These are phyloP conservation scores for Lactarius tabidus DNA, from an alignment of 768 basidiomycete genomes.

Conservation along the genomic window DNA sequence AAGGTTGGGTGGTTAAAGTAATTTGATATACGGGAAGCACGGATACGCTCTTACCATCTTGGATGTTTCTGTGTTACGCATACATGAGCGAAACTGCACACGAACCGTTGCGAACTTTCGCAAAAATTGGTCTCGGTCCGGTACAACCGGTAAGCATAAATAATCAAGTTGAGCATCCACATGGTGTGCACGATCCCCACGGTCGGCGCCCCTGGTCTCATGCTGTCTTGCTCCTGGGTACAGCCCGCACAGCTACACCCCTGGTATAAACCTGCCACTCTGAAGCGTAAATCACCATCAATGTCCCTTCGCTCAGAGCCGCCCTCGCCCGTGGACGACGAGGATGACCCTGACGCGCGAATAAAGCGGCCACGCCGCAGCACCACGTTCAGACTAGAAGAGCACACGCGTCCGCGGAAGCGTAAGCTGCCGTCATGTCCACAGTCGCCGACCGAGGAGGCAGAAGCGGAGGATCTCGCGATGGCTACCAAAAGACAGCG, in stretches of 20 bases:
- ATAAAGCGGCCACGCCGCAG: constrained; percentile 15
- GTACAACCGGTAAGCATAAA: background rate
- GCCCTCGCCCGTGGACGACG: constrained; percentile 13
- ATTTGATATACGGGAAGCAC: background rate
- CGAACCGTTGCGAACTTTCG: background rate
- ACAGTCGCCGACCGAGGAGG: constrained; percentile 8
- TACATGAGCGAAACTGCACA: too few species aligned
- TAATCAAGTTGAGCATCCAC: too few species aligned
- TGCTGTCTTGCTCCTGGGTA: constrained; percentile 36
- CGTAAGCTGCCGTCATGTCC: constrained; percentile 17
- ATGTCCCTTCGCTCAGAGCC: constrained; percentile 10
- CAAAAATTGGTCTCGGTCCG: background rate
- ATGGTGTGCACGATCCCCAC: background rate
- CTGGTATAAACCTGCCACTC: constrained; percentile 40
- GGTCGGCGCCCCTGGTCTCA: constrained; percentile 7
- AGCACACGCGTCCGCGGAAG: constrained; percentile 10
- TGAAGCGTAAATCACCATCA: constrained; percentile 38
- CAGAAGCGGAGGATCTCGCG: background rate
- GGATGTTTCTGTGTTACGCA: background rate
- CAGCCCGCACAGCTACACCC: constrained; percentile 39
- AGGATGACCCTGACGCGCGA: constrained; percentile 4
- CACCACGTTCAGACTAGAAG: background rate
- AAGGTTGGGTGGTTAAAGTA: constrained; percentile 60
- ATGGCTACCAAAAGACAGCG: constrained; percentile 21
- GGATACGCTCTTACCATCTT: background rate